Evolutionary conservation across 2,329 filamentous ascomycete genomes (phyloP), one percentile per base, ranked within the genome.

Genomic region (Sclerotinia spermophila): DNA sequence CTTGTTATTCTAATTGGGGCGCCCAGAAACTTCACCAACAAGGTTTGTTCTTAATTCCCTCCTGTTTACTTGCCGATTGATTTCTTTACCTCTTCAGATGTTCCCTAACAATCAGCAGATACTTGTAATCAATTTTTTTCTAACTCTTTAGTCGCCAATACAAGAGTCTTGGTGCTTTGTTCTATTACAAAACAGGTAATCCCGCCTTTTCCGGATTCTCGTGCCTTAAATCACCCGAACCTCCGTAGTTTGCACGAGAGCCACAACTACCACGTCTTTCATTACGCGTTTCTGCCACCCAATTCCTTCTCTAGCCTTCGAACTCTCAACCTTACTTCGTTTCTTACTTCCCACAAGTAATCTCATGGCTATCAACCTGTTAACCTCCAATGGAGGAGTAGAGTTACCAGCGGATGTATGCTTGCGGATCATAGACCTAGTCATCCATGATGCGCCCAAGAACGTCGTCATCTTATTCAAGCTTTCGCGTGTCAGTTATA

Each of bases 401-500:
- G 45, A 58, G 3, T 48, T 70, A 61, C 51, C 58, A 24, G 38
- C 60, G 6, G 68, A 70, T 44, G 45, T 70, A 21, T 70, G 68
- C 27, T 15, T 70, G 60, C 42, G 60, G 15, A n/a, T 70, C 24
- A 35, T 66, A 40, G 68, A 67, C 11, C 33, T 65, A 19, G 30
- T 40, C 13, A 38, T 70, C 30, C 35, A 45, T 40, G 33, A 38
- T 27, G 40, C 55, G 7, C 48, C 61, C 5, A 70, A 70, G 51
- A 64, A 51, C 7, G 42, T 42, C 10, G 38, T 51, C 10, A 56
- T 38, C 2, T 30, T 70, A 40, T 21, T 70, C n/a, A 45, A 24
- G 24, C 59, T 70, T 27, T 70, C 68, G 21, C 60, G 60, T 38
- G 68, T 66, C 58, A 66, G 68, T 48, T 45, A 27, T 42, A 6